phyloP scores from a whole-genome alignment of 129 eudicot genomes.

The Lactuca sativa region DNA sequence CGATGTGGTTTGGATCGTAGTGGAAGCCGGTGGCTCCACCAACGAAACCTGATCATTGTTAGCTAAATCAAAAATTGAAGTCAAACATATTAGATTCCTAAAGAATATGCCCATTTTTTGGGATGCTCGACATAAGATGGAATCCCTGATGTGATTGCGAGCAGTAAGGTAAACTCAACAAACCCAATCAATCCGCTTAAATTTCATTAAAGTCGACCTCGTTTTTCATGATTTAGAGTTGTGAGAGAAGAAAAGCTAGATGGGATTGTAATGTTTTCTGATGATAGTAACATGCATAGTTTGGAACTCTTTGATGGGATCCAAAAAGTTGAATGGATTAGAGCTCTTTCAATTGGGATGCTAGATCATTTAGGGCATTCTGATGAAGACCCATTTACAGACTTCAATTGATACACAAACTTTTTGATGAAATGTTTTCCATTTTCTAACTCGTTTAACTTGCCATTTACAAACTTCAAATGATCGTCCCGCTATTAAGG shows the following conservation, averaged over 20 bases:
- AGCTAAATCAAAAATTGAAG: conserved; percentile 47
- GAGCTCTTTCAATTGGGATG: conserved; percentile 80
- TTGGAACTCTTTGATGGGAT: conserved; percentile 1
- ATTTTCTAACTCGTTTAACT: too few relatives aligned
- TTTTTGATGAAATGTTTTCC: too few relatives aligned
- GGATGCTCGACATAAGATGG: conserved; percentile 79
- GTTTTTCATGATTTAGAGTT: conserved; percentile 1
- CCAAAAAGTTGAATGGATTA: conserved; percentile 71
- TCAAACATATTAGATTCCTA: conserved; percentile 62
- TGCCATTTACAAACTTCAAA: too few relatives aligned
- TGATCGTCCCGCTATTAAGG: too few relatives aligned
- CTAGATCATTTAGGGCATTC: conserved; percentile 2
- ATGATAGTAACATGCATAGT: conserved; percentile 87
- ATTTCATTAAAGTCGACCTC: background rate
- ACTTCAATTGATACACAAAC: too few relatives aligned
- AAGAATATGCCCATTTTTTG: conserved; percentile 71
- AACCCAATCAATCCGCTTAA: background rate
- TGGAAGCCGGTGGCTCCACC: conserved; percentile 83
- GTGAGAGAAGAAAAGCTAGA: too few relatives aligned
- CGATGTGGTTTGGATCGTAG: conserved; percentile 81
- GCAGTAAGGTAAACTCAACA: conserved; percentile 63
- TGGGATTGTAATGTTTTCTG: conserved; percentile 75
- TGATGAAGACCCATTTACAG: too few relatives aligned
- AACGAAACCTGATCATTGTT: conserved; percentile 74
- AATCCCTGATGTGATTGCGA: conserved; percentile 63